phyloP scores from a whole-genome alignment of 139 green algal species.

The Coelastrella sp. region DNA sequence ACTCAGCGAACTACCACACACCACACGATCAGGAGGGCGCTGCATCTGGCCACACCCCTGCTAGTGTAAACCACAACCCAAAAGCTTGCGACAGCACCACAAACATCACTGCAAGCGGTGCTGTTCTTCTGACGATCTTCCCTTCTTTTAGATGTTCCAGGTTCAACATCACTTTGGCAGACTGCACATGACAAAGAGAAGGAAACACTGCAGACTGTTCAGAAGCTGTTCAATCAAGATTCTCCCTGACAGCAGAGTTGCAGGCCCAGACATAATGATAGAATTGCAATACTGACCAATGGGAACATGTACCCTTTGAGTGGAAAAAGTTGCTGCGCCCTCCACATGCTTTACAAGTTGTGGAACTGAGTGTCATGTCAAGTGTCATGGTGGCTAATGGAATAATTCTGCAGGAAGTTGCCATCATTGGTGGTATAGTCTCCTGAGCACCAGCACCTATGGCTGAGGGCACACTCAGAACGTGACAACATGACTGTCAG shows the following conservation, averaged over 20 bases:
- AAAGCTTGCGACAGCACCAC: background rate
- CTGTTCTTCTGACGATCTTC: slow-evolving; percentile 38
- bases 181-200: background rate
- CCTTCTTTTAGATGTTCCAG: slow-evolving; percentile 34
- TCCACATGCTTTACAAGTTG: too few relatives aligned
- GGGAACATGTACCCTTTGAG: too few relatives aligned
- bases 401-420: too few relatives aligned
- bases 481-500: background rate
- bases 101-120: slow-evolving; percentile 23
- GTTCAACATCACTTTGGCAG: background rate
- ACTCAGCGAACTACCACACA: too few relatives aligned
- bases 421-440: too few relatives aligned
- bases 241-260: background rate
- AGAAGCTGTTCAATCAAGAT: background rate
- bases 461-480: background rate
- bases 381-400: too few relatives aligned
- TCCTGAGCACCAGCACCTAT: background rate
- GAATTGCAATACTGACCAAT: too few relatives aligned
- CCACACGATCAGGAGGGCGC: too few relatives aligned
- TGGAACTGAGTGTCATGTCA: too few relatives aligned
- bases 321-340: too few relatives aligned
- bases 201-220: background rate
- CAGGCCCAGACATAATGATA: too few relatives aligned
- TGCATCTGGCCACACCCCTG: background rate
- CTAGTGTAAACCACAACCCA: slow-evolving; percentile 37